Evolutionary conservation across 306 rosid genomes (phyloP), one percentile per base, ranked within the genome.

Genomic region (Rosa rugosa): DNA sequence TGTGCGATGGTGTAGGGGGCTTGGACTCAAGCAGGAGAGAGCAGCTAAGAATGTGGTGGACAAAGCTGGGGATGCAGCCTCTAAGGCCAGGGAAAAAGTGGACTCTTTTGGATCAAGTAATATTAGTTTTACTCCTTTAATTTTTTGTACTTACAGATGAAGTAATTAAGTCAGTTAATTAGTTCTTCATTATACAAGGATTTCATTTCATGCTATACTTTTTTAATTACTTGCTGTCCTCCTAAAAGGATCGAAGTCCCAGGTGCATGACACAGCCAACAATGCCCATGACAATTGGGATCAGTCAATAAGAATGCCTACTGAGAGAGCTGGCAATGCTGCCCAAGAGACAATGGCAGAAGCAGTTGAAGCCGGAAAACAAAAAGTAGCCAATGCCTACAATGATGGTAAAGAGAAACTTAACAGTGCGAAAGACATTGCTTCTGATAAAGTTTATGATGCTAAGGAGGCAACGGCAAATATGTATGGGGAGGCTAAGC

Each of bases 51-150:
- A 82, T 62, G 34, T 81, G 59, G 83, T 50, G 81, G 46, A 79
- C 50, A 25, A 57, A 45, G 87, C 82, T 36, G 89, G 71, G 79
- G 89, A 77, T 41, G 92, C 84, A 70, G 91, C 92, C 59, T 82
- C 75, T 31, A 85, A 46, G 56, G 83, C 88, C 65, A 76, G 84
- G 7, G 83, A 79, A 34, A 27, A 6, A 63, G 69, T 31, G 42
- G 69, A 63, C 5, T 4, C 14, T 25, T 23, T 60, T 60, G 66
- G 38, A 60, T 60, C 38, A 60, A 60, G 66, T 60, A 60, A 11
- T 60, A 25, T 23, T 23, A 60, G 25, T 60, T 13, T 23, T 60
- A 5, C 17, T 60, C 14, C 6, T 56, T 22, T 10, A 25, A 60
- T 25, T 25, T 10, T 12, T 11, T 60, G 4, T 11, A 60, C 17